Base-by-base conservation (phyloP, 2,329 filamentous ascomycete species). In the Colletotrichum shisoi region DNA sequence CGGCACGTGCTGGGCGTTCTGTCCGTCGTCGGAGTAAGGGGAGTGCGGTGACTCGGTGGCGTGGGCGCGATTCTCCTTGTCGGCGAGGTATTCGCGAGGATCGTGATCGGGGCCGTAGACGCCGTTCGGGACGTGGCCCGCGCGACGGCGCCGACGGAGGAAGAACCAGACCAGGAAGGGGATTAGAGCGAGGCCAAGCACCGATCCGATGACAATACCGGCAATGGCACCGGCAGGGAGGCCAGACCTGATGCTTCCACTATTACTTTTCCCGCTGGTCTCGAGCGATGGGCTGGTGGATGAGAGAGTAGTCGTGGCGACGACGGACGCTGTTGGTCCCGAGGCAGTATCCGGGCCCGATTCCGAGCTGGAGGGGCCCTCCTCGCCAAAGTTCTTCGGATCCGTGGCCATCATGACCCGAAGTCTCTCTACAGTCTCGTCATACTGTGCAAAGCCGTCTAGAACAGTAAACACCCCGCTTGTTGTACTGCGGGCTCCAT, bases 181-280 rank as follows among this genome's bases (percentile, higher is more conserved):
- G 70, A 82, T 67, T 51, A 84, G 62, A 15, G 79, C 71, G 7
- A 85, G 72, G 13, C 77, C 77, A 6, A 75, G 76, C 4, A 81
- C 67, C 11, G 74, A 75, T 7, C 77, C 83, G 2, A 84, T 76
- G 34, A 78, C 82, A 42, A 85, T 84, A 49, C 83, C 83, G 19
- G 78, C 80, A 42, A 81, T 81, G 60, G 81, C 81, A 27, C 81
- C 83, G 0, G 73, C 75, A 3, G 77, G 74, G 3, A 84, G 75
- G 2, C 77, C 73, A 21, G 69, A 60, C 17, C 40, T 37, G 31
- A 31, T 44, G 45, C 39, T n/a, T 44, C 40, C 17, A 45, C 9
- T 34, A 15, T 21, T 52, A 49, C 4, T 24, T 34, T n/a, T 39
- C 53, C 17, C 27, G 58, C 31, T 27, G 21, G 5, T 5, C 4